Base-by-base conservation (phyloP, 2,329 filamentous ascomycete genomes). In the Capronia americana region DNA sequence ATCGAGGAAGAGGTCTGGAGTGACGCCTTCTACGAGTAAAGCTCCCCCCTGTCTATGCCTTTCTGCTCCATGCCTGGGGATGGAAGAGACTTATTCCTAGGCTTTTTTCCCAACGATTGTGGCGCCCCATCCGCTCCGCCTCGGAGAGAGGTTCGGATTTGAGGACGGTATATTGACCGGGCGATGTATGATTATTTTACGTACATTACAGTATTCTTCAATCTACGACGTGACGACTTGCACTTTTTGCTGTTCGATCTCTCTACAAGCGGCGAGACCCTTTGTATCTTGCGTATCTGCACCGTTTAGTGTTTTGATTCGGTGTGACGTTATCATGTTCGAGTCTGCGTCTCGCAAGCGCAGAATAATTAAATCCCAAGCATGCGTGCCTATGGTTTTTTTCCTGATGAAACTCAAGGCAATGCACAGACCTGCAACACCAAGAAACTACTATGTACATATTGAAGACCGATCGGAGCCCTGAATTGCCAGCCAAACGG, bases 21-120 rank as follows among this genome's bases (percentile, higher is more conserved):
- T n/a, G 63, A 68, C 46, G 56, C 53, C 14, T 70, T 67, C 12
- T 70, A 70, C 53, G 65, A 68, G 41, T 67, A 28, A 66, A n/a
- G 28, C n/a, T 58, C 23, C 20, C n/a, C 50, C 51, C 26, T 26
- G 7, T 54, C 11, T 54, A 17, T 14, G 10, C 51, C 51, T 2
- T 28, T 26, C 14, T 6, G 10, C 55, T n/a, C 14, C 17, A 11
- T 48, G 44, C 44, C 4, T 48, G 8, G 44, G 3, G 14, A 24
- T 26, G 8, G 46, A 51, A 58, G 56, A 46, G n/a, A 44, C 30
- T 41, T 41, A 61, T 41, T 61, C 12, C 6, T 32, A 3, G 28
- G 41, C 6, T 7, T 53, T 41, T 26, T 11, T n/a, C n/a, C n/a
- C 28, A 51, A 51, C 38, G 57, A 24, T 26, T 60, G 57, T 60